phyloP scores from a whole-genome alignment of 108 stramenopile genomes.

The Cyclotella choctawhatcheeana region DNA sequence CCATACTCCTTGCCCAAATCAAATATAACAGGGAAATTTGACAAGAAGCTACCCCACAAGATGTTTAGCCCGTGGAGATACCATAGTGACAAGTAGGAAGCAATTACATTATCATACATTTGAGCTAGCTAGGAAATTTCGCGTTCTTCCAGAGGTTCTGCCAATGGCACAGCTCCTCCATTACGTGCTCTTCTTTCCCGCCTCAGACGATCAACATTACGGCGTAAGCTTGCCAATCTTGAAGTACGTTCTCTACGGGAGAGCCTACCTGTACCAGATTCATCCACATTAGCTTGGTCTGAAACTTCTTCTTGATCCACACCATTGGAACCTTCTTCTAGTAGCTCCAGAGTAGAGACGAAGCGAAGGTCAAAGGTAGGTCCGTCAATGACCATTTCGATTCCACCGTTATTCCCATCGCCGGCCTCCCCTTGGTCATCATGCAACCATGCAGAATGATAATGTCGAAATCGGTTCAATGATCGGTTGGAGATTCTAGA shows the following conservation, averaged over 20 bases:
- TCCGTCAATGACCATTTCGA: slow-evolving; percentile 28
- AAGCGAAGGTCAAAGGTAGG: slow-evolving; percentile 30
- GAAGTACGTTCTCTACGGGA: slow-evolving; percentile 13
- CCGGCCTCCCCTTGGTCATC: neutral
- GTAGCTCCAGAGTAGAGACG: slow-evolving; percentile 17
- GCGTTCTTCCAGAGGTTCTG: too few species aligned
- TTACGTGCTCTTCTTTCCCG: neutral
- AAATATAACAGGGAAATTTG: too few species aligned
- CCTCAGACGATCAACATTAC: slow-evolving; percentile 4
- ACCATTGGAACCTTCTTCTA: slow-evolving; percentile 26
- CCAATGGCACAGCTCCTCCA: slow-evolving; percentile 1
- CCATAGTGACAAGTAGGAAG: too few species aligned
- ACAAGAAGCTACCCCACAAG: too few species aligned
- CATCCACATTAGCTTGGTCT: neutral
- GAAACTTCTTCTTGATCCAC: neutral
- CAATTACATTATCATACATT: too few species aligned
- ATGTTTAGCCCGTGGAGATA: too few species aligned
- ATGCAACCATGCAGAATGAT: neutral
- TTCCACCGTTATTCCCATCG: slow-evolving; percentile 12
- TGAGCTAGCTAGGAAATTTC: too few species aligned
- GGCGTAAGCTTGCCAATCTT: slow-evolving; percentile 15
- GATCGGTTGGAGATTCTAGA: slow-evolving; percentile 32
- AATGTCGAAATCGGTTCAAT: slow-evolving; percentile 29
- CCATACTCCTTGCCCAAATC: too few species aligned
- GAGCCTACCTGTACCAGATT: neutral